Evolutionary conservation across 202 grass and related monocot genomes (phyloP), one percentile per base, ranked within the genome.

Genomic region (Schoenoplectus triqueter): DNA sequence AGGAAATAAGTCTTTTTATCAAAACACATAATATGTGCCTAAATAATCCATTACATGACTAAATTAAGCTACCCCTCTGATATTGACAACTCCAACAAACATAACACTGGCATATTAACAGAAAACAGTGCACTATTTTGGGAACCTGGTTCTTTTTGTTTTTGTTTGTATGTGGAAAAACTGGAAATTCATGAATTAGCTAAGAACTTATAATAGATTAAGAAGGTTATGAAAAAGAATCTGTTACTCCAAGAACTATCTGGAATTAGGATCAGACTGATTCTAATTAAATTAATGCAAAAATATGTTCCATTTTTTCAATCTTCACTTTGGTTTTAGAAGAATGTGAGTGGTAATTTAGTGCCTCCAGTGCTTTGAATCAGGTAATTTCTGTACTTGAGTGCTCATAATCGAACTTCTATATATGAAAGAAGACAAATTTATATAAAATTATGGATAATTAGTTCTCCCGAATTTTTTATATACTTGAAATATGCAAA

Each of bases 1-100:
- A 83, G 81, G 81, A 83, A 57, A 31, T 31, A 31, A 31, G 31
- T 31, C 31, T 31, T 40, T 83, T 47, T 42, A 78, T 78, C 22
- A 78, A 17, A 6, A 42, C 52, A 51, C 10, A 52, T 74, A 48
- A 78, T 42, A 42, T 78, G 5, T 17, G 31, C 22, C 41, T 83
- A 83, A 83, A 51, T 11, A 83, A 83, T 51, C n/a, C 11, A 83
- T 68, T 83, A 21, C 13, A 69, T 60, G 31, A 83, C 66, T 19
- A 57, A 18, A 69, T 83, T 15, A 83, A 83, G 81, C 64, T 83
- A 83, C 31, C 63, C 64, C 47, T 7, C 70, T 83, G 81, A 83
- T 66, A 41, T 55, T 68, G 81, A 83, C 81, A 44, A 83, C 81
- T 69, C 10, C 63, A 83, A 83, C 81, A 57, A 83, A 83, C 81